phyloP scores from a whole-genome alignment of 75 land plant species.

The Larix kaempferi region DNA sequence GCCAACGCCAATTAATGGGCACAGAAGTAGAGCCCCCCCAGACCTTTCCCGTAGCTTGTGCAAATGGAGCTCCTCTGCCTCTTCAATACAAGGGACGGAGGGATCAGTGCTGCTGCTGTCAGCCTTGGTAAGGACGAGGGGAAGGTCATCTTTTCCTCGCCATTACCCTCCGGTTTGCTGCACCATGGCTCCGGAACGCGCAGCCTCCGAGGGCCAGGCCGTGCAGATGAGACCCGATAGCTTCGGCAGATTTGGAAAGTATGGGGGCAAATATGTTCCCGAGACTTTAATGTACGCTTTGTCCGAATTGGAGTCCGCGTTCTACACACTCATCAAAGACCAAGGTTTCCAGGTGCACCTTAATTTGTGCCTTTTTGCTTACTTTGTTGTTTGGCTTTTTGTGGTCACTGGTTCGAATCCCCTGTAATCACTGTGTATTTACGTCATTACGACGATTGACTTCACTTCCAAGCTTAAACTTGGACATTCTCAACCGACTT shows the following conservation, averaged over 20 bases:
- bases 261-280: slow-evolving; percentile 91
- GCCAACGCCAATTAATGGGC: not conserved
- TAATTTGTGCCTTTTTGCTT: not conserved
- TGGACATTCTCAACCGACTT: no score
- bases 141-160: no score
- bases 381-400: not conserved
- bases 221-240: slow-evolving; percentile 35
- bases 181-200: slow-evolving; percentile 4
- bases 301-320: slow-evolving; percentile 59
- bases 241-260: slow-evolving; percentile 70
- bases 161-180: not conserved
- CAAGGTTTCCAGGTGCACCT: slow-evolving; percentile 61
- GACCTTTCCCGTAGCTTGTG: not conserved
- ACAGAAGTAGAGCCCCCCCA: no score
- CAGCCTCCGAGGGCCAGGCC: no score
- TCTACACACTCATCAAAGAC: slow-evolving; percentile 33
- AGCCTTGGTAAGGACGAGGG: not conserved
- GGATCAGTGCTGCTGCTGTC: not conserved
- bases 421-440: not conserved
- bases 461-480: no score
- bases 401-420: not conserved
- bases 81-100: not conserved
- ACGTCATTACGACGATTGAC: no score
- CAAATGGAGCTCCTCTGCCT: slow-evolving; percentile 1
- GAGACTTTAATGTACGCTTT: slow-evolving; percentile 77